Conservation (phyloP, 208 protist species). For the Blastocrithidia nonstop region DNA sequence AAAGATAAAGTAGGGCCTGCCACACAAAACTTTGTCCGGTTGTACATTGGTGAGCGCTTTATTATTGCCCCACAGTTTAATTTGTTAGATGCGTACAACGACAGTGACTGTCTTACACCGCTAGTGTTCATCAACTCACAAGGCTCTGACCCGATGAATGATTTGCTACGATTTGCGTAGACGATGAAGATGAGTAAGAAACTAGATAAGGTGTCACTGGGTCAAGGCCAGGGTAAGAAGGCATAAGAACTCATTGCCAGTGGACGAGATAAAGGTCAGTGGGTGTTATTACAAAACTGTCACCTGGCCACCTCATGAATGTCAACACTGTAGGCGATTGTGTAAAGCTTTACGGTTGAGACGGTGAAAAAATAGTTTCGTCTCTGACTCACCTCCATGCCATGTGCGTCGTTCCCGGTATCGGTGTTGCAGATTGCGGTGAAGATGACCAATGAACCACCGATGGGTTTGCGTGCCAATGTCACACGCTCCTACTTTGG, state of each 20-base stretch:
- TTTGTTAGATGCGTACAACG: slow-evolving; percentile 86
- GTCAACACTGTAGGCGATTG: slow-evolving; percentile 85
- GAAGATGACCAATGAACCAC: slow-evolving; percentile 99
- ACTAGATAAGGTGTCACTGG: slow-evolving; percentile 90
- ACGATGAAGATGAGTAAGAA: slow-evolving; percentile 90
- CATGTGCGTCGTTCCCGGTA: slow-evolving; percentile 92
- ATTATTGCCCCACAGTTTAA: slow-evolving; percentile 93
- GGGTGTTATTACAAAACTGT: slow-evolving; percentile 96
- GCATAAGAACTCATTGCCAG: slow-evolving; percentile 84
- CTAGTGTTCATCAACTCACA: slow-evolving; percentile 95
- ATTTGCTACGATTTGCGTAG: slow-evolving; percentile 91
- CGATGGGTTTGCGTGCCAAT: slow-evolving; percentile 93
- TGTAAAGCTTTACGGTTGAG: slow-evolving; percentile 87
- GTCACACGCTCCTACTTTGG: slow-evolving; percentile 88
- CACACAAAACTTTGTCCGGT: slow-evolving; percentile 87
- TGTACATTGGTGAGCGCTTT: slow-evolving; percentile 87
- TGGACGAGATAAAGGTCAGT: slow-evolving; percentile 80
- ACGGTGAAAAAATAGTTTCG: slow-evolving; percentile 95
- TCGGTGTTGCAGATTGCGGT: slow-evolving; percentile 94
- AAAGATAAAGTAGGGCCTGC: slow-evolving; percentile 92
- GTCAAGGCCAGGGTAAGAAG: slow-evolving; percentile 92
- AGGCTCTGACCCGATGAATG: slow-evolving; percentile 92
- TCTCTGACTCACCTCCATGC: slow-evolving; percentile 97
- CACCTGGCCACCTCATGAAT: slow-evolving; percentile 93
- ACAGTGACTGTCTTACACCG: slow-evolving; percentile 85